Evolutionary conservation across 257 asterid genomes (phyloP).

Genomic region (Solanum lignicaule): DNA sequence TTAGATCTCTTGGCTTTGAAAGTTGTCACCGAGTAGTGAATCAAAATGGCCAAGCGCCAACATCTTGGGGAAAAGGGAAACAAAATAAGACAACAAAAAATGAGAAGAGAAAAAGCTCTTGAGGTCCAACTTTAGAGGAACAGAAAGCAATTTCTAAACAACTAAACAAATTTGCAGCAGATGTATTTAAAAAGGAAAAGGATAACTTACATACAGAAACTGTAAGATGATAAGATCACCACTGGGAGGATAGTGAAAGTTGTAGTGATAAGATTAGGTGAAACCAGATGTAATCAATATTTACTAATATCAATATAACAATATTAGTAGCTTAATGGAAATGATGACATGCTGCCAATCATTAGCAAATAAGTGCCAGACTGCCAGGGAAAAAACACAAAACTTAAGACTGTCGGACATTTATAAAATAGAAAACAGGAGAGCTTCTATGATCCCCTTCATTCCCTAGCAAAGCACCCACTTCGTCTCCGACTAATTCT

Average conservation of each 20-base stretch:
- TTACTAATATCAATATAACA: not conserved
- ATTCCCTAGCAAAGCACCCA: not conserved
- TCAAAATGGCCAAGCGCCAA: not conserved
- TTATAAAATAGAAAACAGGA: not conserved
- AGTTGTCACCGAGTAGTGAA: not conserved
- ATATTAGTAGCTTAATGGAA: not conserved
- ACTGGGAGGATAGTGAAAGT: not conserved
- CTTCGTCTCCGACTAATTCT: not conserved
- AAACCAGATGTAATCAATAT: not conserved
- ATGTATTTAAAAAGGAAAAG: not conserved
- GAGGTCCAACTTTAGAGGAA: not conserved
- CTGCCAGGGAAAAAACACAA: not conserved
- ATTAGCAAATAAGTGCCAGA: not conserved
- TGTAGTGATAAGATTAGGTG: not conserved
- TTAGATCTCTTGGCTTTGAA: not conserved
- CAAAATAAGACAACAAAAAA: not conserved
- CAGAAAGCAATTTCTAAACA: not conserved
- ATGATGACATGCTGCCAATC: not conserved
- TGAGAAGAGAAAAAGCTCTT: not conserved
- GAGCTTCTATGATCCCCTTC: not conserved
- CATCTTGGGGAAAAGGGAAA: not conserved
- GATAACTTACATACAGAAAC: not conserved
- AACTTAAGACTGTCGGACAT: not conserved
- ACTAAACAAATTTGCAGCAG: not conserved
- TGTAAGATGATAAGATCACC: not conserved